Evolutionary conservation across 2,329 filamentous ascomycete species (phyloP).

Genomic region (Lasiodiplodia hormozganensis): DNA sequence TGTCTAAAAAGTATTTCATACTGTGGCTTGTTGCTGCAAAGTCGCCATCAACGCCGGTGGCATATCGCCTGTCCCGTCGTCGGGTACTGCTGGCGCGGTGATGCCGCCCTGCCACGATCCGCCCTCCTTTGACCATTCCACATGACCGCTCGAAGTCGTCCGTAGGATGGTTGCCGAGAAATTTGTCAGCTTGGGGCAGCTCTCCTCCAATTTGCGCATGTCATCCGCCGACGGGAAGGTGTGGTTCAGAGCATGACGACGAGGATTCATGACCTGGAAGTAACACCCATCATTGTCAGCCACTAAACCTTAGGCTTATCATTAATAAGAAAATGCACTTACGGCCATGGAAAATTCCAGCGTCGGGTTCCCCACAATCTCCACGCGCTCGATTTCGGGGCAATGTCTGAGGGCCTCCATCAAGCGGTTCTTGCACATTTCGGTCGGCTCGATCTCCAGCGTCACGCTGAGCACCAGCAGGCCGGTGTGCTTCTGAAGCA

Average conservation of each 20-base stretch:
- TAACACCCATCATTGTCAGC: not conserved
- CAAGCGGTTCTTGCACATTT: constrained; percentile 44
- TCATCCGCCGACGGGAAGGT: constrained; percentile 45
- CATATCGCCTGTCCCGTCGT: constrained; percentile 15
- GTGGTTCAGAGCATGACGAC: constrained; percentile 38
- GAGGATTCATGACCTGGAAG: constrained; percentile 38
- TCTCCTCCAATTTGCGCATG: constrained; percentile 41
- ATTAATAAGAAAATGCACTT: constrained; percentile 23
- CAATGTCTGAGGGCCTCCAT: constrained; percentile 40
- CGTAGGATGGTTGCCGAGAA: constrained; percentile 49
- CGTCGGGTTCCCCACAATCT: constrained; percentile 48
- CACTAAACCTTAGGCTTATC: too few species aligned
- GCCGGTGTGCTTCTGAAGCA: constrained; percentile 46
- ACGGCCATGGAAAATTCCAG: constrained; percentile 49
- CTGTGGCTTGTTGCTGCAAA: constrained; percentile 11
- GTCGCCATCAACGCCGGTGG: constrained; percentile 12
- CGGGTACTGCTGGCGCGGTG: constrained; percentile 9
- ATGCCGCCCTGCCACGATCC: constrained; percentile 32
- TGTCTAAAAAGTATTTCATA: not conserved
- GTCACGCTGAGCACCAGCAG: constrained; percentile 50
- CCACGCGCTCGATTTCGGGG: constrained; percentile 47
- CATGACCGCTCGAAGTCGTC: constrained; percentile 41
- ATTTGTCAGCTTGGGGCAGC: constrained; percentile 43
- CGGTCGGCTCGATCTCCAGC: constrained; percentile 45
- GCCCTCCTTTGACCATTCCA: constrained; percentile 43